A percentile compares a stretch with the other conserved stretches of the same genome.
These are phyloP conservation scores for Arthrocladium fulminans DNA, from an alignment of 2,329 filamentous ascomycete species.

Conservation along the genomic window DNA sequence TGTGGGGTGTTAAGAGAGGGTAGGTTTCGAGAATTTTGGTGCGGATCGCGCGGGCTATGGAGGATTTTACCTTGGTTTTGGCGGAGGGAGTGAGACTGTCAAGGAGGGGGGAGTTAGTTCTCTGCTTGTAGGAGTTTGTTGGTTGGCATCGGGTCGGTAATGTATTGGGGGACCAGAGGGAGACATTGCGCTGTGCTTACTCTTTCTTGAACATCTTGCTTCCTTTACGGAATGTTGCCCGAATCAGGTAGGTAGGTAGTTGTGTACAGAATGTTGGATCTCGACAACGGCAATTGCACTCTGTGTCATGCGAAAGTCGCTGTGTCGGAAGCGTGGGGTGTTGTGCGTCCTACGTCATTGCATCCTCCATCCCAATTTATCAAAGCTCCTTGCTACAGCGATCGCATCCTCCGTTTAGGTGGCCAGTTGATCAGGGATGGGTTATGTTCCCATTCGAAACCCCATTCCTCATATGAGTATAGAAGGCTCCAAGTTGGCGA, in stretches of 20 bases:
- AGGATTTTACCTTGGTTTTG: constrained; percentile 96
- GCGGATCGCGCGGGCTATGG: constrained; percentile 78
- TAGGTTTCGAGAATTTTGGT: constrained; percentile 74
- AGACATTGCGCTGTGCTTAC: constrained; percentile 51
- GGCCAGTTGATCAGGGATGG: no score
- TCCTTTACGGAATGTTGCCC: neutral
- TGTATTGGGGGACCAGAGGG: constrained; percentile 1
- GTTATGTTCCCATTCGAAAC: no score
- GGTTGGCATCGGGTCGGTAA: neutral
- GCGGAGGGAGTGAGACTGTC: constrained; percentile 63
- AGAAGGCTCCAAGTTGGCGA: no score
- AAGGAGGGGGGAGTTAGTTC: constrained; percentile 9
- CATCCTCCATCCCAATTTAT: no score
- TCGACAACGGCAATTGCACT: no score
- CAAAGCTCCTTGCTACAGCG: no score
- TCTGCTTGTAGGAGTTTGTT: neutral
- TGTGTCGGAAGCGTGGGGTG: neutral
- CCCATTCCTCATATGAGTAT: no score
- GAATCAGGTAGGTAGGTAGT: neutral
- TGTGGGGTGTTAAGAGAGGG: constrained; percentile 74
- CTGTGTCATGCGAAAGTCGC: no score
- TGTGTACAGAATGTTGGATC: neutral
- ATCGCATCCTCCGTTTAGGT: no score
- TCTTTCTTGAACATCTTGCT: constrained; percentile 84
- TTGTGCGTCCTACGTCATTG: no score